These are phyloP conservation scores for Arbutus unedo DNA, from an alignment of 148 eudicot species.

Conservation along the genomic window DNA sequence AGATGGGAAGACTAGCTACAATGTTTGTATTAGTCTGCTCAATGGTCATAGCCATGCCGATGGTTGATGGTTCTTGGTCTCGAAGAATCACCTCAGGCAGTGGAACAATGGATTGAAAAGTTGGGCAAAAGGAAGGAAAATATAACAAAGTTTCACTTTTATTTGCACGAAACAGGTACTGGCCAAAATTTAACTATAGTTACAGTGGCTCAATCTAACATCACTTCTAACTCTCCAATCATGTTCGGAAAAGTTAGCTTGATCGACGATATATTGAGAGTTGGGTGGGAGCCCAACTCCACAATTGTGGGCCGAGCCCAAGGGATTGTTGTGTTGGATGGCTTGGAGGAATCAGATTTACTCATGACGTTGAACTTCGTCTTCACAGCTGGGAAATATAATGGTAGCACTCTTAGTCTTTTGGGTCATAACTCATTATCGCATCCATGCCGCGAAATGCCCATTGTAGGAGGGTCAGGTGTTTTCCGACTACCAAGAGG, in stretches of 20 bases:
- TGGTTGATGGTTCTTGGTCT: slow-evolving; percentile 2
- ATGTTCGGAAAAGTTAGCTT: slow-evolving; percentile 12
- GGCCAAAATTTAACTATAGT: slow-evolving; percentile 21
- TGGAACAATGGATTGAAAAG: slow-evolving; percentile 28
- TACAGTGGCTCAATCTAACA: slow-evolving; percentile 12
- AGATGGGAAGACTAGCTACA: slow-evolving; percentile 4
- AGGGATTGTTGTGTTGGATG: slow-evolving; percentile 16
- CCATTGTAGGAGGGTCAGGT: slow-evolving; percentile 43
- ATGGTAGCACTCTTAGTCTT: slow-evolving; percentile 29
- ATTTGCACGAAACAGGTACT: slow-evolving; percentile 16
- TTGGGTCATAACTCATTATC: slow-evolving; percentile 28
- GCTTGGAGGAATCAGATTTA: slow-evolving; percentile 8
- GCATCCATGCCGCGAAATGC: slow-evolving; percentile 28
- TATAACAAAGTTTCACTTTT: slow-evolving; percentile 39
- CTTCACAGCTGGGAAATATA: slow-evolving; percentile 35
- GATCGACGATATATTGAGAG: slow-evolving; percentile 19
- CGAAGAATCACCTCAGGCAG: slow-evolving; percentile 7
- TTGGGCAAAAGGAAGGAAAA: slow-evolving; percentile 8
- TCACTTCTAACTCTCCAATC: slow-evolving; percentile 2
- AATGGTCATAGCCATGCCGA: slow-evolving; percentile 1
- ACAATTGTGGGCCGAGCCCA: slow-evolving; percentile 28
- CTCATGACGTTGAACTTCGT: slow-evolving; percentile 22
- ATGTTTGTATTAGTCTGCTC: background rate
- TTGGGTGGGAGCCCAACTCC: slow-evolving; percentile 20
- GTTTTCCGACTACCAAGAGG: slow-evolving; percentile 44